phyloP scores from a whole-genome alignment of 129 eudicot genomes.

The Flaveria ramosissima region DNA sequence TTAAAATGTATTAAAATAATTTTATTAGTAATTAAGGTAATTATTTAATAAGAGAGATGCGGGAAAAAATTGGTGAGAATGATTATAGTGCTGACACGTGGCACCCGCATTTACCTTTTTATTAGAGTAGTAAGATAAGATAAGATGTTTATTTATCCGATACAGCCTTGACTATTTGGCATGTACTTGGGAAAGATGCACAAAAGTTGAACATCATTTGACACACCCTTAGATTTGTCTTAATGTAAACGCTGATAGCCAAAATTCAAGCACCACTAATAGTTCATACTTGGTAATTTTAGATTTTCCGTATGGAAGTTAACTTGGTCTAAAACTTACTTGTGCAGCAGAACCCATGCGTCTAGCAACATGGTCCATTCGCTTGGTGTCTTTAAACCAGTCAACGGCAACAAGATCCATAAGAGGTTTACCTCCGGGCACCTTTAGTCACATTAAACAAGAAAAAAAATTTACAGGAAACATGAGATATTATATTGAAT shows the following conservation, averaged over 20 bases:
- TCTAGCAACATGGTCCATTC: slow-evolving; percentile 97
- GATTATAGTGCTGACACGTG: too few relatives aligned
- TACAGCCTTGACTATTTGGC: background rate
- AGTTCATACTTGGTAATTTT: background rate
- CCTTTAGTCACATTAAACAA: slow-evolving; percentile 40
- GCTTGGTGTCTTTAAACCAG: slow-evolving; percentile 88
- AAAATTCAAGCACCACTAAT: background rate
- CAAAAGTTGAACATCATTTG: background rate
- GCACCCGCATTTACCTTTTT: too few relatives aligned
- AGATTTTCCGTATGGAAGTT: background rate
- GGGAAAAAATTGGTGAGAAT: too few relatives aligned
- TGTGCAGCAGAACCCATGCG: slow-evolving; percentile 97
- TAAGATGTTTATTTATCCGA: slow-evolving; percentile 8
- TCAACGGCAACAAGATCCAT: slow-evolving; percentile 99
- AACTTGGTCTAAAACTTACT: slow-evolving; percentile 49
- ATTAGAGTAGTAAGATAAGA: too few relatives aligned
- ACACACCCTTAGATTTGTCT: background rate
- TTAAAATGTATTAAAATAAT: too few relatives aligned
- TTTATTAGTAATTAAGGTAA: too few relatives aligned
- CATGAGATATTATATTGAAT: slow-evolving; percentile 3
- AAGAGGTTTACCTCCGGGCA: slow-evolving; percentile 88
- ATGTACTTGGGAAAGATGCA: background rate
- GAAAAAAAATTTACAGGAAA: slow-evolving; percentile 18
- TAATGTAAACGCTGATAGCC: background rate
- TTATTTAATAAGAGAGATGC: too few relatives aligned